These are phyloP conservation scores for Aspergillus brasiliensis DNA, from an alignment of 2,329 filamentous ascomycete genomes.

Conservation along the genomic window DNA sequence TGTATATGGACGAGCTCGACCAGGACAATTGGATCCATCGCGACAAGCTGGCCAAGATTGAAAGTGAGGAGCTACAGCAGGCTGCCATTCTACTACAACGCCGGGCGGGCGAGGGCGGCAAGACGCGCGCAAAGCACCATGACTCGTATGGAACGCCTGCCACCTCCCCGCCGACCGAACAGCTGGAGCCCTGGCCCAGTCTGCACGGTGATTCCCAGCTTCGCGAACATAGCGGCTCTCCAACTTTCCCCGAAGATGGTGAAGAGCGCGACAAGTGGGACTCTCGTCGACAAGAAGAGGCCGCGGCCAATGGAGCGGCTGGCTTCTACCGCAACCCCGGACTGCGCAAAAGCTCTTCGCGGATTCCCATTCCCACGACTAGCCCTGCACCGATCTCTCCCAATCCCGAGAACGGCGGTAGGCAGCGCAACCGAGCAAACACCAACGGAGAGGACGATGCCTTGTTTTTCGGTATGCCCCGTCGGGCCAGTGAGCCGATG, in stretches of 20 bases:
- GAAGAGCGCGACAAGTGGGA: conserved; percentile 63
- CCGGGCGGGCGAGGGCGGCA: conserved; percentile 40
- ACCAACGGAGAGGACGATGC: conserved; percentile 64
- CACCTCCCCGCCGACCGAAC: conserved; percentile 28
- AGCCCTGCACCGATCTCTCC: conserved; percentile 76
- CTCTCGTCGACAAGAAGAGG: conserved; percentile 75
- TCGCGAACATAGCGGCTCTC: conserved; percentile 31
- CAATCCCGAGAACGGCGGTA: conserved; percentile 68
- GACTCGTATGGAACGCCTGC: conserved; percentile 38
- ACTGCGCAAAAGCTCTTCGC: conserved; percentile 66
- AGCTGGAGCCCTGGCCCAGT: conserved; percentile 38
- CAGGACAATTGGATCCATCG: conserved; percentile 53
- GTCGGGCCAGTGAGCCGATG: conserved; percentile 65
- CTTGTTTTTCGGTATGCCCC: conserved; percentile 62
- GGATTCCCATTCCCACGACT: conserved; percentile 81
- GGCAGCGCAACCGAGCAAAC: conserved; percentile 61
- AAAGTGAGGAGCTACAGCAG: conserved; percentile 54
- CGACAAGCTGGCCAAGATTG: conserved; percentile 53
- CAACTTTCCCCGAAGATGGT: conserved; percentile 39
- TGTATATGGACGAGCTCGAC: conserved; percentile 27
- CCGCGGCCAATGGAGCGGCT: conserved; percentile 56
- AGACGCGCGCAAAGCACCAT: conserved; percentile 41
- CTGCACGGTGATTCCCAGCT: conserved; percentile 35
- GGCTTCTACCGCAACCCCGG: conserved; percentile 57
- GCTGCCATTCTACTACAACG: conserved; percentile 48